These are phyloP conservation scores for Phytophthora pistaciae DNA, from an alignment of 352 stramenopile genomes.

Conservation along the genomic window DNA sequence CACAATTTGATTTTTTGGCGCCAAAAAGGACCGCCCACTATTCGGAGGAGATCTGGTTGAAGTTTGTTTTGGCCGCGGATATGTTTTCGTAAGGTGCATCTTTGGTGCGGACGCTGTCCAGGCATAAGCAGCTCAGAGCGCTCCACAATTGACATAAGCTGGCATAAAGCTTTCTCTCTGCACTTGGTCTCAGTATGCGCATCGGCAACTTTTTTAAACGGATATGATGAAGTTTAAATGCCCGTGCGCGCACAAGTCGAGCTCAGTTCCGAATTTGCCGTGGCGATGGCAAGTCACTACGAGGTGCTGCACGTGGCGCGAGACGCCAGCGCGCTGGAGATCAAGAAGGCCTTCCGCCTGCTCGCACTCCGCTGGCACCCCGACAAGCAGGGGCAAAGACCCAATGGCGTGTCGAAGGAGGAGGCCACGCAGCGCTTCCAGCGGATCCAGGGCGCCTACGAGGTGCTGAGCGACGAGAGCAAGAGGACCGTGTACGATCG, in stretches of 20 bases:
- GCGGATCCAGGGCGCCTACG: neutral
- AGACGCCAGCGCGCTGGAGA: neutral
- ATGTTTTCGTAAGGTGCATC: too few relatives aligned
- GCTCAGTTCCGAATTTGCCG: neutral
- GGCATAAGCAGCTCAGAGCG: too few relatives aligned
- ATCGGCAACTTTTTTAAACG: too few relatives aligned
- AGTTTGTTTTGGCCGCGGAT: neutral
- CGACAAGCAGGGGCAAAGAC: neutral
- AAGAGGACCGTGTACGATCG: neutral
- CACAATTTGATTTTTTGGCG: neutral
- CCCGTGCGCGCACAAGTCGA: neutral
- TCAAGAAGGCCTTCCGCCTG: neutral
- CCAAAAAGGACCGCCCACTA: neutral
- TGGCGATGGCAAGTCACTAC: neutral
- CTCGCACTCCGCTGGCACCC: neutral
- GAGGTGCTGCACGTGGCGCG: slow-evolving; percentile 2
- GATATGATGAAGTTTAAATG: too few relatives aligned
- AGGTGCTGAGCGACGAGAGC: neutral
- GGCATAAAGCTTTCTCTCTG: too few relatives aligned
- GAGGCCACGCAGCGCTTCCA: neutral
- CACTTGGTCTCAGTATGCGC: too few relatives aligned
- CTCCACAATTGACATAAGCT: too few relatives aligned
- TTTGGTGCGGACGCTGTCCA: too few relatives aligned
- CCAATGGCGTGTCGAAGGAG: neutral
- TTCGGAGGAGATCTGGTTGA: neutral